Evolutionary conservation across 176 grass and related monocot genomes (phyloP).

Genomic region (Oryza glumipatula): DNA sequence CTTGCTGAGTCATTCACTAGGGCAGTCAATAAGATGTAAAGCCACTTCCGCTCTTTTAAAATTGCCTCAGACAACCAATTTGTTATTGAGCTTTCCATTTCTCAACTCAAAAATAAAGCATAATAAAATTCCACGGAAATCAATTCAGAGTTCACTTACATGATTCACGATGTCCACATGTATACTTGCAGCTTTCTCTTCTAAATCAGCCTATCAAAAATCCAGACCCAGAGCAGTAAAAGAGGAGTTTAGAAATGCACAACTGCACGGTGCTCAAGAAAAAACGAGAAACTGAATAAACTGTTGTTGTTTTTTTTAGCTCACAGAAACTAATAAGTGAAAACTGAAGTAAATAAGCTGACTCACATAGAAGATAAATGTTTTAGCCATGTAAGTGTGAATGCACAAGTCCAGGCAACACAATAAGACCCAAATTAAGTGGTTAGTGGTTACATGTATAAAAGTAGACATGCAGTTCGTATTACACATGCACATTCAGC

Average conservation of each 20-base stretch:
- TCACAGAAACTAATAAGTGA: slow-evolving; percentile 27
- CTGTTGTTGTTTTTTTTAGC: neutral
- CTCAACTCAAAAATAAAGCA: slow-evolving; percentile 32
- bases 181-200: slow-evolving; percentile 67
- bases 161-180: slow-evolving; percentile 75
- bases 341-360: slow-evolving; percentile 24
- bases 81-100: slow-evolving; percentile 16
- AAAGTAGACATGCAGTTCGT: neutral
- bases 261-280: neutral
- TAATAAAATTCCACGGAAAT: slow-evolving; percentile 2
- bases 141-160: slow-evolving; percentile 59
- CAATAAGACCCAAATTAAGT: slow-evolving; percentile 6
- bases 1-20: slow-evolving; percentile 20
- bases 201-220: slow-evolving; percentile 68
- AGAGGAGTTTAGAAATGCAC: slow-evolving; percentile 4
- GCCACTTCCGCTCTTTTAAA: slow-evolving; percentile 1
- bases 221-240: slow-evolving; percentile 31
- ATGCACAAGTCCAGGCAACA: neutral
- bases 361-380: neutral
- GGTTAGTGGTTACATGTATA: neutral
- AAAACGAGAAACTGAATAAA: slow-evolving; percentile 10
- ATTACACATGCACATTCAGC: slow-evolving; percentile 16
- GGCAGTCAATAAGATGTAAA: neutral
- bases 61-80: slow-evolving; percentile 29
- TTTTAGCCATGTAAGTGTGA: neutral